phyloP scores from a whole-genome alignment of 768 basidiomycete genomes.

The Tephrocybe sp. region DNA sequence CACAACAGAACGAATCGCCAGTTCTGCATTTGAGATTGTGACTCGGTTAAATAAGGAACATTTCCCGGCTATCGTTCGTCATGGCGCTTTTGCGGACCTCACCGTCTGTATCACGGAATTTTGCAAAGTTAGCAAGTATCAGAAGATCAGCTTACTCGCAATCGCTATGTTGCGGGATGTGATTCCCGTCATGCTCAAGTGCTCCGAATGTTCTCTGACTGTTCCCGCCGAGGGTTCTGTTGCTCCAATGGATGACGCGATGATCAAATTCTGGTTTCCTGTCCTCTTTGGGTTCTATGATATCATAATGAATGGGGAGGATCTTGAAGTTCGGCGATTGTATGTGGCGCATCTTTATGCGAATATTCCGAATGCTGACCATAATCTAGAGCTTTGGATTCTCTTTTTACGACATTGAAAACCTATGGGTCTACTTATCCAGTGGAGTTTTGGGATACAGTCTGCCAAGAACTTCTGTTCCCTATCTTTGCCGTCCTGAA shows the following conservation, averaged over 20 bases:
- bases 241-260: constrained; percentile 68
- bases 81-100: constrained; percentile 94
- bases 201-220: constrained; percentile 60
- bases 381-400: constrained; percentile 82
- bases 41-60: constrained; percentile 88
- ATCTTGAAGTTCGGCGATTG: constrained; percentile 95
- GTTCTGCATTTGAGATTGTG: constrained; percentile 94
- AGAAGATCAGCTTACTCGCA: constrained; percentile 94
- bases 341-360: constrained; percentile 44
- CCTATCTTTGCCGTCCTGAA: constrained; percentile 97
- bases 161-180: constrained; percentile 95
- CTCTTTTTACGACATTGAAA: constrained; percentile 91
- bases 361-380: constrained; percentile 7
- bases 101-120: constrained; percentile 98
- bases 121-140: constrained; percentile 99
- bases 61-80: constrained; percentile 85
- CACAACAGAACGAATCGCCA: constrained; percentile 78
- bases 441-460: constrained; percentile 95
- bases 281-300: constrained; percentile 98
- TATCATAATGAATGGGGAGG: constrained; percentile 99
- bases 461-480: constrained; percentile 95
- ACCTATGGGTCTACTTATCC: constrained; percentile 83
- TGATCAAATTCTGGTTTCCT: constrained; percentile 98
- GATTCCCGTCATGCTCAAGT: constrained; percentile 88
- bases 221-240: constrained; percentile 25